These are phyloP conservation scores for Ustanciosporium gigantosporum DNA, from an alignment of 1,284 basidiomycete species.

Conservation along the genomic window DNA sequence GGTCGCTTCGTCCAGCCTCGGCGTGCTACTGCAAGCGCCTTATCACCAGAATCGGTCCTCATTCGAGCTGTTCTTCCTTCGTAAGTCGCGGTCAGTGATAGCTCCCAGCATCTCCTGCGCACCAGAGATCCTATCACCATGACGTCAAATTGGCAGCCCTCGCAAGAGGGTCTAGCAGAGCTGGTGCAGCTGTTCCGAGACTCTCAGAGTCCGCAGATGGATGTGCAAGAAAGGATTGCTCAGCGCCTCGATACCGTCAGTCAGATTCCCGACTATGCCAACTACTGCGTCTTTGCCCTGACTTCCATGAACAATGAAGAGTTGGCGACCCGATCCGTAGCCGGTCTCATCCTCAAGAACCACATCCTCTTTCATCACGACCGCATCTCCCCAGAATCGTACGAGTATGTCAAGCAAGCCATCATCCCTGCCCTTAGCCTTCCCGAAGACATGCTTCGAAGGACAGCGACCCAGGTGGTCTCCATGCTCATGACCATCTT, in stretches of 20 bases:
- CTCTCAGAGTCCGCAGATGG: slow-evolving; percentile 50
- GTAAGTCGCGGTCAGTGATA: too few species aligned
- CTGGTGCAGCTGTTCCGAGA: slow-evolving; percentile 54
- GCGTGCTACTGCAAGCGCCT: too few species aligned
- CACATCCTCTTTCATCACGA: slow-evolving; percentile 65
- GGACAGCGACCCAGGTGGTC: slow-evolving; percentile 59
- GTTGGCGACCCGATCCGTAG: slow-evolving; percentile 88
- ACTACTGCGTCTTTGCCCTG: slow-evolving; percentile 91
- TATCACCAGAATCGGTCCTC: too few species aligned
- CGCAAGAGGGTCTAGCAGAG: slow-evolving; percentile 51
- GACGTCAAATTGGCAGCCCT: slow-evolving; percentile 53
- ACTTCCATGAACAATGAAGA: slow-evolving; percentile 79
- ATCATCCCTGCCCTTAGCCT: slow-evolving; percentile 56
- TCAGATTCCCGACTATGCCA: slow-evolving; percentile 71
- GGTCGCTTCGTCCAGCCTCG: too few species aligned
- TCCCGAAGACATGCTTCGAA: slow-evolving; percentile 55
- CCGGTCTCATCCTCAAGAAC: slow-evolving; percentile 96
- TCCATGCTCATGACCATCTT: slow-evolving; percentile 57
- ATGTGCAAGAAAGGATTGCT: slow-evolving; percentile 51
- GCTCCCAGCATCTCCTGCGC: too few species aligned
- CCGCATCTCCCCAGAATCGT: slow-evolving; percentile 46
- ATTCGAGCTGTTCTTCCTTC: too few species aligned
- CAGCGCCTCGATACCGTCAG: slow-evolving; percentile 53
- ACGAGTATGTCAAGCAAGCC: slow-evolving; percentile 56
- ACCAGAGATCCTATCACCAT: too few species aligned